Base-by-base conservation (phyloP, 768 basidiomycete species). In the Tulasnella sp. region DNA sequence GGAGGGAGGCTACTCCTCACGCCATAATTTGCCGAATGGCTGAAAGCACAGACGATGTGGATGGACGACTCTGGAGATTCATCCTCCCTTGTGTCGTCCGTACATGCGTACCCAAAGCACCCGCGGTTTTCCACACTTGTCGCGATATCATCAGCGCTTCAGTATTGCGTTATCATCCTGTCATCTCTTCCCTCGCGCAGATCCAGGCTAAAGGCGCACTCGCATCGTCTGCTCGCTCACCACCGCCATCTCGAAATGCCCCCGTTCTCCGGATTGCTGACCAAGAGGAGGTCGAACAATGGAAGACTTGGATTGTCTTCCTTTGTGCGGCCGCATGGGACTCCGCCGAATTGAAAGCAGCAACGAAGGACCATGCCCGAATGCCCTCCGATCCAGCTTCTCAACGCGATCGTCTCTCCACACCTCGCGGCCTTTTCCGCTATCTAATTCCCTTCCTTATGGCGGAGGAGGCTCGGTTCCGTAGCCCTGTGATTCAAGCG, bases 391-490 rank as follows among this genome's bases (percentile, higher is more conserved):
- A 92, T 77, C 83, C 88, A 75, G 91, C 87, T 77, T 91, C 93
- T 72, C 93, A 93, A 78, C 89, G 92, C 58, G 94, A 95, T 79
- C 88, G 92, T 70, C 87, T 93, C 80, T 88, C 89, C n/a, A 92
- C 92, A 0, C 91, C 93, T 4, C 88, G 91, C 34, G 93, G 91
- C 34, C 83, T 97, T 31, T 95, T 97, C 83, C 87, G 91, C 79
- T 92, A 93, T 79, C 85, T 96, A 74, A 92, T 93, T 0, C 93
- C 93, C 7, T 94, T 95, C 81, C 86, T 98, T 74, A 92, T 93
- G 78, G 93, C 92, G 7, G 95, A 97, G 79, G 91, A 92, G 80
- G 88, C 88, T 1, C 85, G 88, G 12, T 96, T 96, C 82, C 89
- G 94, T 72, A 93, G 96, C 81, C 90, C 91, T 0, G 93, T 93